Conservation (phyloP, 1,139 yeast genomes). For the Kurtzmaniella natalensis region DNA sequence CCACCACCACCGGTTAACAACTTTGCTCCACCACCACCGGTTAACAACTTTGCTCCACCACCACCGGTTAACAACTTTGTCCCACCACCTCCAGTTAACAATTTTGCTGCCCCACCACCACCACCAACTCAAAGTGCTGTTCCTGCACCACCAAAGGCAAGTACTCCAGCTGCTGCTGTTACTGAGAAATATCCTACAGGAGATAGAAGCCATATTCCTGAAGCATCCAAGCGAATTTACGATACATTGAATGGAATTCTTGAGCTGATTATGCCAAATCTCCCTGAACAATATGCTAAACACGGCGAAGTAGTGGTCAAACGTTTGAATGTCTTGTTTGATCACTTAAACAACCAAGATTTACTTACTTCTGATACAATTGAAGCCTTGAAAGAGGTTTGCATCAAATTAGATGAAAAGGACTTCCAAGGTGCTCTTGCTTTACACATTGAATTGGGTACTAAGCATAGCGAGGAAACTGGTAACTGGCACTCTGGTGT, state of each 20-base stretch:
- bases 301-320: constrained; percentile 82
- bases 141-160: constrained; percentile 12
- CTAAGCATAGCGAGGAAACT: constrained; percentile 66
- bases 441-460: constrained; percentile 55
- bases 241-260: constrained; percentile 51
- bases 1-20: constrained; percentile 4
- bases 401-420: constrained; percentile 45
- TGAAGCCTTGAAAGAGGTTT: constrained; percentile 47
- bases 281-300: constrained; percentile 70
- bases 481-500: constrained; percentile 95
- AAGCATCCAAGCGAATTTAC: constrained; percentile 53
- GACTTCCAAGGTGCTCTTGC: constrained; percentile 61
- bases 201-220: constrained; percentile 68
- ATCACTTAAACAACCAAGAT: constrained; percentile 75
- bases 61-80: constrained; percentile 13
- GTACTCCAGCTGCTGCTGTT: constrained; percentile 11
- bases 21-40: constrained; percentile 13
- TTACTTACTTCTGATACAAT: constrained; percentile 57
- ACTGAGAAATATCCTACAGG: constrained; percentile 57
- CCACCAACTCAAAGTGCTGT: constrained; percentile 12
- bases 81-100: constrained; percentile 14
- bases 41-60: constrained; percentile 14
- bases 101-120: constrained; percentile 19
- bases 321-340: constrained; percentile 72
- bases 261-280: constrained; percentile 61